phyloP scores from a whole-genome alignment of 2,329 filamentous ascomycete genomes.

The Penicillium sp. region DNA sequence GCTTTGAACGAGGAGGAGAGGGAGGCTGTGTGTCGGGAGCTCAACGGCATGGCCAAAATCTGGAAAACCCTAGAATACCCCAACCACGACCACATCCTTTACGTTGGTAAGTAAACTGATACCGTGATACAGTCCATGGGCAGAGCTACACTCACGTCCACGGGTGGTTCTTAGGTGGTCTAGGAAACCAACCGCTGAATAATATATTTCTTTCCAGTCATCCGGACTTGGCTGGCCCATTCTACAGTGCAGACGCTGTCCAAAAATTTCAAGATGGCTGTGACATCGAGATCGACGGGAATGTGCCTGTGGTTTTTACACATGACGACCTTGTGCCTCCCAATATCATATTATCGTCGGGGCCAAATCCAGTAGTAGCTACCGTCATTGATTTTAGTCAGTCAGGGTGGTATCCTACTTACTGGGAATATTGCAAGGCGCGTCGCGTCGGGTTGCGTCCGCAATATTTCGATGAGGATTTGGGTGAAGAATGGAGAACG shows the following conservation, averaged over 20 bases:
- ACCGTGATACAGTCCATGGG: slow-evolving; percentile 3
- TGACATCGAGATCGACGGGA: slow-evolving; percentile 29
- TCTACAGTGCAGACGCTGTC: slow-evolving; percentile 30
- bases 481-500: slow-evolving; percentile 34
- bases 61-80: slow-evolving; percentile 19
- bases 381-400: too few species aligned
- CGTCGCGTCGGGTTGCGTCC: slow-evolving; percentile 23
- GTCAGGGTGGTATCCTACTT: too few species aligned
- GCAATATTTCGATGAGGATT: slow-evolving; percentile 19
- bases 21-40: too few species aligned
- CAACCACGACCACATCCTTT: slow-evolving; percentile 8
- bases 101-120: slow-evolving; percentile 23
- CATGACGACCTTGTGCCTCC: slow-evolving; percentile 23
- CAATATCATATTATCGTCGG: slow-evolving; percentile 27
- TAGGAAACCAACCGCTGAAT: slow-evolving; percentile 31
- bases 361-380: slow-evolving; percentile 9
- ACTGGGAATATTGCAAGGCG: slow-evolving; percentile 18
- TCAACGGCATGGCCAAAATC: slow-evolving; percentile 19
- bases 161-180: slow-evolving; percentile 28
- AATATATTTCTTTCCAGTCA: slow-evolving; percentile 31
- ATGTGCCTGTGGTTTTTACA: slow-evolving; percentile 26
- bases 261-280: slow-evolving; percentile 34
- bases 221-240: slow-evolving; percentile 29
- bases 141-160: background rate
- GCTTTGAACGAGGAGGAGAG: too few species aligned